phyloP scores from a whole-genome alignment of 352 stramenopile species.

The Elongisporangium undulatum region DNA sequence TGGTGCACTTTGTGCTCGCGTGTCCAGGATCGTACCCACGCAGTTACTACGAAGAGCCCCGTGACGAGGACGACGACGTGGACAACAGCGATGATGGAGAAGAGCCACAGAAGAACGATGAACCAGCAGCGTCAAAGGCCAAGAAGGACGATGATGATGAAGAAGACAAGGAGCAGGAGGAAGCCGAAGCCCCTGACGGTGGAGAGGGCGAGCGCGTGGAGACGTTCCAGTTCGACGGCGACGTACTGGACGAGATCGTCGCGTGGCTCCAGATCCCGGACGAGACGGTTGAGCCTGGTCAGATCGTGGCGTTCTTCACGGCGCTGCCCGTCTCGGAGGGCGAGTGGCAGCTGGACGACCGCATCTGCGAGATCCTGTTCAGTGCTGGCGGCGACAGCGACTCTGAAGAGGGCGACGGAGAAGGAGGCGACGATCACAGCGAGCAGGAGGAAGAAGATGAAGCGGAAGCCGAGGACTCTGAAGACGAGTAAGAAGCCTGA shows the following conservation, averaged over 20 bases:
- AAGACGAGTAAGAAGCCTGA: too few species aligned
- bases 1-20: slow-evolving; percentile 58
- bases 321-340: slow-evolving; percentile 66
- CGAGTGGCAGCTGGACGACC: slow-evolving; percentile 76
- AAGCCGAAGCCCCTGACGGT: slow-evolving; percentile 34
- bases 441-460: slow-evolving; percentile 12
- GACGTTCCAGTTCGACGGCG: slow-evolving; percentile 54
- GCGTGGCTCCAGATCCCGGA: slow-evolving; percentile 45
- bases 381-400: slow-evolving; percentile 26
- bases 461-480: slow-evolving; percentile 8
- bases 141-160: slow-evolving; percentile 18
- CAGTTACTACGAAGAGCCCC: slow-evolving; percentile 68
- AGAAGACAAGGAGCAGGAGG: slow-evolving; percentile 9
- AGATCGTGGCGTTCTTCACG: slow-evolving; percentile 68
- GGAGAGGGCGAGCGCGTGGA: slow-evolving; percentile 48
- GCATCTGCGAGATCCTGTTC: slow-evolving; percentile 74
- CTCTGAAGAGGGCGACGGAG: slow-evolving; percentile 18
- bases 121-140: too few species aligned
- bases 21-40: slow-evolving; percentile 53
- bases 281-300: slow-evolving; percentile 48
- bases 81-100: too few species aligned
- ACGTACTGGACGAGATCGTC: slow-evolving; percentile 37
- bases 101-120: too few species aligned
- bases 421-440: slow-evolving; percentile 15
- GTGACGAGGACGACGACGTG: slow-evolving; percentile 24